A percentile compares a stretch with the other conserved stretches of the same genome.
Conservation (phyloP, 2,329 filamentous ascomycete species). For the Pseudogymnoascus sp. region DNA sequence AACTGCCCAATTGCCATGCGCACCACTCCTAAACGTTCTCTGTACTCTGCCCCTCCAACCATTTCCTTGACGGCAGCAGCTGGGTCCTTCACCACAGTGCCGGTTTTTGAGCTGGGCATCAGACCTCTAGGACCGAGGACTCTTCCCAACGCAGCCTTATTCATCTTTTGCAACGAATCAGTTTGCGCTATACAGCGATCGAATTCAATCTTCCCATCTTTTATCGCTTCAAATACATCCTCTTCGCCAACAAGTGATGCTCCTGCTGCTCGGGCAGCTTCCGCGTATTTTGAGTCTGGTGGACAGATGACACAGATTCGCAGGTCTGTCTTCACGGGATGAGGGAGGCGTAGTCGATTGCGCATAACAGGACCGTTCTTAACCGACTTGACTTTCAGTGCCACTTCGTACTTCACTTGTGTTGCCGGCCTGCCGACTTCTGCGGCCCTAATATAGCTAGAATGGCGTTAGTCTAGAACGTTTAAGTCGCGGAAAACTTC, state of each 20-base stretch:
- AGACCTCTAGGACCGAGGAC: conserved; percentile 81
- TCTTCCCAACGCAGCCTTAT: conserved; percentile 70
- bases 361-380: conserved; percentile 83
- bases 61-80: conserved; percentile 67
- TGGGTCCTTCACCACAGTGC: conserved; percentile 80
- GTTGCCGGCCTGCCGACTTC: conserved; percentile 77
- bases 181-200: conserved; percentile 82
- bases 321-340: conserved; percentile 80
- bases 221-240: conserved; percentile 70
- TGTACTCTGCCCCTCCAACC: conserved; percentile 76
- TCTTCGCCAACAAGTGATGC: conserved; percentile 81
- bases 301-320: conserved; percentile 85
- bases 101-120: conserved; percentile 84
- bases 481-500: conserved; percentile 18
- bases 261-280: conserved; percentile 67
- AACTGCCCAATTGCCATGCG: conserved; percentile 87
- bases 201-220: conserved; percentile 67
- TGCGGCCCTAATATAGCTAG: conserved; percentile 78
- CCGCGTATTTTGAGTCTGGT: conserved; percentile 65
- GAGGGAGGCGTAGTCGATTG: conserved; percentile 78
- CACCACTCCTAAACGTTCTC: conserved; percentile 76
- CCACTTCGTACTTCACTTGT: conserved; percentile 77
- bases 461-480: conserved; percentile 16
- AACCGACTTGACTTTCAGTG: conserved; percentile 70
- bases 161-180: conserved; percentile 66